Conservation (phyloP, 441 rosid genomes). For the Sinapis alba region DNA sequence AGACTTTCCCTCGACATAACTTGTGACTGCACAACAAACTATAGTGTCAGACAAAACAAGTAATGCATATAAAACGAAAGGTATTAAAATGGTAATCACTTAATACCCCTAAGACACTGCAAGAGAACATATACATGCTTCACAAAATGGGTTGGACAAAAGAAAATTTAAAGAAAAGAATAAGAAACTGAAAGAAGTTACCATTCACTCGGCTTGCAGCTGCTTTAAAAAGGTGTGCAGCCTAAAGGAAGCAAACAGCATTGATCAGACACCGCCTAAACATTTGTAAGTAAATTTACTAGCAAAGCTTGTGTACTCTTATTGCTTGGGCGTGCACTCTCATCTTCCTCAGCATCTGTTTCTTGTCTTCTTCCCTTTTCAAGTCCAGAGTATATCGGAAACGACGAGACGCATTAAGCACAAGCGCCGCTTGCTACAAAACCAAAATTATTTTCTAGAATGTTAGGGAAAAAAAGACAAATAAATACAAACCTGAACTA, state of each 20-base stretch:
- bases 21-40: neutral
- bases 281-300: neutral
- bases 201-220: slow-evolving; percentile 63
- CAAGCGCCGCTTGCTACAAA: slow-evolving; percentile 95
- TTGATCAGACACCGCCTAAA: slow-evolving; percentile 16
- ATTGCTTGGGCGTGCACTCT: slow-evolving; percentile 90
- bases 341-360: slow-evolving; percentile 64
- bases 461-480: neutral
- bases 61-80: neutral
- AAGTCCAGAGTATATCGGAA: slow-evolving; percentile 93
- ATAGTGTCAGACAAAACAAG: neutral
- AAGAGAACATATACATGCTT: slow-evolving; percentile 15
- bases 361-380: slow-evolving; percentile 87
- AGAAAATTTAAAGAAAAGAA: slow-evolving; percentile 13
- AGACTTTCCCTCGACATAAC: neutral
- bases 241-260: slow-evolving; percentile 54
- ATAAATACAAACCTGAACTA: neutral
- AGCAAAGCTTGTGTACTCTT: slow-evolving; percentile 47
- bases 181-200: slow-evolving; percentile 32
- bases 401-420: slow-evolving; percentile 93
- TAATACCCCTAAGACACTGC: neutral
- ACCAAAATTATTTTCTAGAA: slow-evolving; percentile 1
- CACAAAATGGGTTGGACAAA: slow-evolving; percentile 5
- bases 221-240: slow-evolving; percentile 78
- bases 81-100: slow-evolving; percentile 1